Percentiles rank a stretch among this genome's conserved stretches.
phyloP scores from a whole-genome alignment of 768 basidiomycete species.

The Pholiota molesta region DNA sequence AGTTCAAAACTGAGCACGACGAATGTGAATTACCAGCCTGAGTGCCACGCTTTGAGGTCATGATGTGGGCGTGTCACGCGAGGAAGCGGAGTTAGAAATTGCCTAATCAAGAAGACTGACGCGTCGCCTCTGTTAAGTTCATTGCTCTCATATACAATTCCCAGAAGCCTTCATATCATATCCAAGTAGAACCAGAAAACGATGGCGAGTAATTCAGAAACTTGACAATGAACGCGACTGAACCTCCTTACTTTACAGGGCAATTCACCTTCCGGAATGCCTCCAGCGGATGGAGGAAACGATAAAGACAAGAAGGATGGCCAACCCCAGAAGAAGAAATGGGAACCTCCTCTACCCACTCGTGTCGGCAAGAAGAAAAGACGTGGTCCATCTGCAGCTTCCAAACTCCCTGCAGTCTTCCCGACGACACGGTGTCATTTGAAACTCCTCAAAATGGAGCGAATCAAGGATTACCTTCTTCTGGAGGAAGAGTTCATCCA shows the following conservation, averaged over 20 bases:
- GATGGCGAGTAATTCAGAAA: constrained; percentile 27
- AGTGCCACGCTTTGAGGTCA: constrained; percentile 24
- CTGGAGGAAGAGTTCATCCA: constrained; percentile 94
- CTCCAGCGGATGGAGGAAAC: constrained; percentile 38
- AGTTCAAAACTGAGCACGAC: too few relatives aligned
- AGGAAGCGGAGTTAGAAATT: constrained; percentile 31
- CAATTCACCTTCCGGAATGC: constrained; percentile 69
- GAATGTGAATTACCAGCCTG: background rate
- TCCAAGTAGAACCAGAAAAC: background rate
- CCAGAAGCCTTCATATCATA: background rate
- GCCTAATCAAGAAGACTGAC: constrained; percentile 30
- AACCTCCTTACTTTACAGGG: constrained; percentile 47
- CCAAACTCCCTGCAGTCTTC: constrained; percentile 89
- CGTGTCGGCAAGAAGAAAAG: constrained; percentile 97
- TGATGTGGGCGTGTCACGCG: constrained; percentile 28
- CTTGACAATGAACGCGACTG: background rate
- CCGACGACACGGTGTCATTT: constrained; percentile 96
- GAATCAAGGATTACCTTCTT: constrained; percentile 96
- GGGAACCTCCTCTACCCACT: constrained; percentile 97
- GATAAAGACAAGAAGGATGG: constrained; percentile 55
- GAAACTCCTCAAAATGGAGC: constrained; percentile 93
- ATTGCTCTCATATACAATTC: constrained; percentile 9
- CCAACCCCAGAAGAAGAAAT: constrained; percentile 83
- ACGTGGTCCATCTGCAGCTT: constrained; percentile 88
- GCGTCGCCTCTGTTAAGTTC: constrained; percentile 25